Conservation (phyloP, 148 eudicot genomes). For the Chenopodium quinoa region DNA sequence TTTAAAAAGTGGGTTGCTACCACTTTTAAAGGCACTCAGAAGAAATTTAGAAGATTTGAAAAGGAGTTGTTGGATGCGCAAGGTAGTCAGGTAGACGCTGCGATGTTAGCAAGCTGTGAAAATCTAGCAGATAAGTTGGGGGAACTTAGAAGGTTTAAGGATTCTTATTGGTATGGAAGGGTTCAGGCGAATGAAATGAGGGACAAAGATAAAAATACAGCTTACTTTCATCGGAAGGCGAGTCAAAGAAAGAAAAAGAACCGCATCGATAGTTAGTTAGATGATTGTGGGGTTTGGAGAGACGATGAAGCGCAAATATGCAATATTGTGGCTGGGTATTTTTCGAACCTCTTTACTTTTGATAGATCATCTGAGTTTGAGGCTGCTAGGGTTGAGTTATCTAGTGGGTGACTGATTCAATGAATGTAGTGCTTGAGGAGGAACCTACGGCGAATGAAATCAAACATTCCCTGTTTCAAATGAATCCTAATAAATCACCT, state of each 20-base stretch:
- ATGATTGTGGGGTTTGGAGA: neutral
- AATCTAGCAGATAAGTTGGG: too few relatives aligned
- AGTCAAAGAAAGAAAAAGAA: neutral
- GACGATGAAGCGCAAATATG: neutral
- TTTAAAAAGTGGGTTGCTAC: too few relatives aligned
- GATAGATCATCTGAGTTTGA: neutral
- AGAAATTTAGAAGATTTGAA: too few relatives aligned
- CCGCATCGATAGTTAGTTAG: neutral
- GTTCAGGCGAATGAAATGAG: neutral
- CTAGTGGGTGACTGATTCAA: neutral
- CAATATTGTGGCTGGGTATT: neutral
- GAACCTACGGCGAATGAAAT: neutral
- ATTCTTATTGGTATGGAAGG: neutral
- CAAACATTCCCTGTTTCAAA: too few relatives aligned
- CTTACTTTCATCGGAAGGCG: neutral
- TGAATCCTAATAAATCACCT: too few relatives aligned
- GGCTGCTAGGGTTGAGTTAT: neutral
- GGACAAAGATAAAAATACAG: neutral
- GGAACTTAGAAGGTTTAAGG: too few relatives aligned
- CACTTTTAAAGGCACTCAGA: too few relatives aligned
- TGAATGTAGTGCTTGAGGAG: neutral
- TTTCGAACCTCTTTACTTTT: neutral
- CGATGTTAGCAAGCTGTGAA: too few relatives aligned
- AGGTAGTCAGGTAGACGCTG: neutral
- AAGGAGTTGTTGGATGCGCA: neutral